These are phyloP conservation scores for Sphaerulina vaccinii DNA, from an alignment of 2,329 filamentous ascomycete genomes.

Conservation along the genomic window DNA sequence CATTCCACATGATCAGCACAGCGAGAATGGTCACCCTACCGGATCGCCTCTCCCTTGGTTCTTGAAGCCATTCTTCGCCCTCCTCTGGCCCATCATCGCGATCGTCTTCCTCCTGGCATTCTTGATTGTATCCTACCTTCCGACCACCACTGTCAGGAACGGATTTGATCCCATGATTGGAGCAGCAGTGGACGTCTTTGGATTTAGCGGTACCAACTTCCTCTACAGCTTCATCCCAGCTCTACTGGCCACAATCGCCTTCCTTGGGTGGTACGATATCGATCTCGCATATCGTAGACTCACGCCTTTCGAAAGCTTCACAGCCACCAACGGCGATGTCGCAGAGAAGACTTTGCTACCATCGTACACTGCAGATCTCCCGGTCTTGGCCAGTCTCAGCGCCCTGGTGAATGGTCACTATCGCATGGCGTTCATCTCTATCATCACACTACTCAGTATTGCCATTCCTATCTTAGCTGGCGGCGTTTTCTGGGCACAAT, in stretches of 20 bases:
- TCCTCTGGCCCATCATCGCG: slow-evolving; percentile 62
- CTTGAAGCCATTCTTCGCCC: slow-evolving; percentile 64
- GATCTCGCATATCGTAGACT: slow-evolving; percentile 66
- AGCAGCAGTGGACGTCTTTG: slow-evolving; percentile 44
- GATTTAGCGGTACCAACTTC: slow-evolving; percentile 86
- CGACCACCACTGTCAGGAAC: slow-evolving; percentile 62
- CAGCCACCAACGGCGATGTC: slow-evolving; percentile 52
- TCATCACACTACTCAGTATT: slow-evolving; percentile 59
- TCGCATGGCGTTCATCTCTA: slow-evolving; percentile 61
- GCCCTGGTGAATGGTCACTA: slow-evolving; percentile 63
- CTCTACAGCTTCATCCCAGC: slow-evolving; percentile 76
- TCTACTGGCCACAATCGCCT: slow-evolving; percentile 64
- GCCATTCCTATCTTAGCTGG: slow-evolving; percentile 67
- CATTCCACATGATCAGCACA: slow-evolving; percentile 16
- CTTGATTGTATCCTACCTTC: slow-evolving; percentile 70
- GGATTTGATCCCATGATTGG: slow-evolving; percentile 72
- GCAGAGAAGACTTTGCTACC: slow-evolving; percentile 65
- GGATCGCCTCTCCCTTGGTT: slow-evolving; percentile 63
- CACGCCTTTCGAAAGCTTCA: slow-evolving; percentile 67
- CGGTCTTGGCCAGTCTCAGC: slow-evolving; percentile 58
- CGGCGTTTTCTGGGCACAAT: slow-evolving; percentile 72
- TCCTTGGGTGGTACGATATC: slow-evolving; percentile 65
- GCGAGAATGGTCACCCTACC: slow-evolving; percentile 8
- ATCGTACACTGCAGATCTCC: slow-evolving; percentile 68
- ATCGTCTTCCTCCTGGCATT: slow-evolving; percentile 66